Conservation (phyloP, 1,139 yeast species). For the Zygosaccharomyces sapae region DNA sequence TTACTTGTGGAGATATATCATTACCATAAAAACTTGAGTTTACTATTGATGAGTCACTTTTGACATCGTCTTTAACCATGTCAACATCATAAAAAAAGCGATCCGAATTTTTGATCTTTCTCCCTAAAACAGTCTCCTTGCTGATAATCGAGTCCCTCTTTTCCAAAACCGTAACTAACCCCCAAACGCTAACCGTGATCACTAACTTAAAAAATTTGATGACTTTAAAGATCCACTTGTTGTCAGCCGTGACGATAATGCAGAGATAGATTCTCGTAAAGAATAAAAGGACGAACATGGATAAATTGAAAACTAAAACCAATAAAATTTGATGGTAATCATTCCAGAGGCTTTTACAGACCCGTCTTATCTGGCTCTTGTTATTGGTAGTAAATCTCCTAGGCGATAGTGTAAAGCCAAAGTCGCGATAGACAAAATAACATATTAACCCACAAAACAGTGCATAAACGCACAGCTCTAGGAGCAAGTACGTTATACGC, state of each 20-base stretch:
- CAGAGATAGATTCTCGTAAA: slow-evolving; percentile 20
- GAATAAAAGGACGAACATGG: slow-evolving; percentile 19
- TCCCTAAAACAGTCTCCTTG: slow-evolving; percentile 32
- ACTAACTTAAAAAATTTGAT: slow-evolving; percentile 27
- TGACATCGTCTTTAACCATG: background rate
- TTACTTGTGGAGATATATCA: background rate
- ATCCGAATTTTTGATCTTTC: slow-evolving; percentile 31
- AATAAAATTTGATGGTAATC: slow-evolving; percentile 31
- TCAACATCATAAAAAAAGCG: slow-evolving; percentile 29
- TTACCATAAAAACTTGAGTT: slow-evolving; percentile 7
- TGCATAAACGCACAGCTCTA: slow-evolving; percentile 21
- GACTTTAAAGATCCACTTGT: slow-evolving; percentile 27
- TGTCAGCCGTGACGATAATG: slow-evolving; percentile 5
- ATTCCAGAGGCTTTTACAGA: slow-evolving; percentile 22
- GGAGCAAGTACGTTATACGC: slow-evolving; percentile 11
- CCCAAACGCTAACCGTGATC: slow-evolving; percentile 35
- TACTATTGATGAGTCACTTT: background rate
- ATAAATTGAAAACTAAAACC: slow-evolving; percentile 24
- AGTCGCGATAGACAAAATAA: slow-evolving; percentile 26
- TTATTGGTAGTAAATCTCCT: slow-evolving; percentile 12
- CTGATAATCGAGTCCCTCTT: slow-evolving; percentile 27
- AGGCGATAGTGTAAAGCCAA: slow-evolving; percentile 27
- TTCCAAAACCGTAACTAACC: slow-evolving; percentile 32
- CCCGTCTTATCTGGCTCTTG: slow-evolving; percentile 8
- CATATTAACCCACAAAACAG: slow-evolving; percentile 18